A percentile compares a stretch with the other conserved stretches of the same genome.
Conservation (phyloP, 169 alveolate genomes). For the Blepharisma undulans region DNA sequence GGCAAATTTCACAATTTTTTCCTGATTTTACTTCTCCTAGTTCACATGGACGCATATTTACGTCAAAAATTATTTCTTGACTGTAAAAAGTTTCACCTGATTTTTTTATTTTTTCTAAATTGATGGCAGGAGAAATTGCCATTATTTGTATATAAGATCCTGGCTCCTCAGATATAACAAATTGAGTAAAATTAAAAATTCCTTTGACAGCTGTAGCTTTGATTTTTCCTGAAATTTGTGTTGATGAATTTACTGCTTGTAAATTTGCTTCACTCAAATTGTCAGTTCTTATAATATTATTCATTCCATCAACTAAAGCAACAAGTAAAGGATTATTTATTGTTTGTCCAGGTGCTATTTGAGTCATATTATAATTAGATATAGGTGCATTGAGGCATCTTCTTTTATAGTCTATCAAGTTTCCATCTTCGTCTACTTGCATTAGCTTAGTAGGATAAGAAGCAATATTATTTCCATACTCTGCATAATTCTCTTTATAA, state of each 20-base stretch:
- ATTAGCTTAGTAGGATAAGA: neutral
- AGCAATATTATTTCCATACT: neutral
- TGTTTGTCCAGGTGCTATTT: neutral
- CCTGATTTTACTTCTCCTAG: neutral
- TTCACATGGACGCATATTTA: neutral
- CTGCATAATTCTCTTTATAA: neutral
- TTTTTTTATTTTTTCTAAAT: neutral
- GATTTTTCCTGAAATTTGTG: neutral
- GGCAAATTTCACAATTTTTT: neutral
- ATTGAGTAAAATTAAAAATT: neutral
- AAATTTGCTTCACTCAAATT: neutral
- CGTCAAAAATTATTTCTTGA: neutral
- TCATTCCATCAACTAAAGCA: neutral
- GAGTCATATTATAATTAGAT: neutral
- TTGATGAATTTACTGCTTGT: neutral
- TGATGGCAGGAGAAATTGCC: neutral
- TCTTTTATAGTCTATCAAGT: neutral
- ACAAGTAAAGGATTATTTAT: neutral
- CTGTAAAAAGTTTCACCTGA: neutral
- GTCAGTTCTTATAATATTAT: constrained; percentile 15
- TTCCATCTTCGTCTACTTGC: neutral
- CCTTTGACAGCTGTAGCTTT: constrained; percentile 3
- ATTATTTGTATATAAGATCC: neutral
- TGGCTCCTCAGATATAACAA: neutral
- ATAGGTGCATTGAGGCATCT: neutral